phyloP scores from a whole-genome alignment of 352 stramenopile species.

The Phytophthora aleatoria region DNA sequence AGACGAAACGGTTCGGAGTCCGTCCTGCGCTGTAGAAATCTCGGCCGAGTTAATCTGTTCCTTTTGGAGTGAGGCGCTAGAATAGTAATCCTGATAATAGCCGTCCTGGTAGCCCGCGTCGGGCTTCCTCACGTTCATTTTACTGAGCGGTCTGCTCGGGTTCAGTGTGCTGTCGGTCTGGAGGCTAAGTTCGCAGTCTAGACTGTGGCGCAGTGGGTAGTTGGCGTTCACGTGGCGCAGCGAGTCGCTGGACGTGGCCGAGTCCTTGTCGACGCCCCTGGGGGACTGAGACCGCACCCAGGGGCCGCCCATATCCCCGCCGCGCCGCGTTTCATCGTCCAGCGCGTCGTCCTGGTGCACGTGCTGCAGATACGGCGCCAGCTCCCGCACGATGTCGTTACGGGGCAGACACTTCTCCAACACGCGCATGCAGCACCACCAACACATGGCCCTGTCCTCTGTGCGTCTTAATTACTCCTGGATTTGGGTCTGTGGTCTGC shows the following conservation, averaged over 20 bases:
- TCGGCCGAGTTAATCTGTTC: constrained; percentile 25
- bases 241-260: constrained; percentile 64
- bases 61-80: constrained; percentile 25
- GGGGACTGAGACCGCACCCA: constrained; percentile 57
- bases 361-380: constrained; percentile 87
- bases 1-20: constrained; percentile 3
- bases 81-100: constrained; percentile 14
- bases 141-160: constrained; percentile 24
- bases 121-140: constrained; percentile 39
- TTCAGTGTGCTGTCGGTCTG: constrained; percentile 12
- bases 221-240: constrained; percentile 55
- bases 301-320: constrained; percentile 42
- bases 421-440: constrained; percentile 90
- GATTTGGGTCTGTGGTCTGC: neutral
- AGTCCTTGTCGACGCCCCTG: constrained; percentile 64
- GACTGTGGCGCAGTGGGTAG: constrained; percentile 37
- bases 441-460: constrained; percentile 49
- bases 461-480: constrained; percentile 1
- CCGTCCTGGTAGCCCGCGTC: constrained; percentile 12
- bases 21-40: constrained; percentile 17
- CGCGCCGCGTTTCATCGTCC: constrained; percentile 57
- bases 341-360: constrained; percentile 73
- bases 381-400: constrained; percentile 88
- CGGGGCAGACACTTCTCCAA: constrained; percentile 85
- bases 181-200: constrained; percentile 42